These are phyloP conservation scores for Neonectria punicea DNA, from an alignment of 2,329 filamentous ascomycete genomes.

Conservation along the genomic window DNA sequence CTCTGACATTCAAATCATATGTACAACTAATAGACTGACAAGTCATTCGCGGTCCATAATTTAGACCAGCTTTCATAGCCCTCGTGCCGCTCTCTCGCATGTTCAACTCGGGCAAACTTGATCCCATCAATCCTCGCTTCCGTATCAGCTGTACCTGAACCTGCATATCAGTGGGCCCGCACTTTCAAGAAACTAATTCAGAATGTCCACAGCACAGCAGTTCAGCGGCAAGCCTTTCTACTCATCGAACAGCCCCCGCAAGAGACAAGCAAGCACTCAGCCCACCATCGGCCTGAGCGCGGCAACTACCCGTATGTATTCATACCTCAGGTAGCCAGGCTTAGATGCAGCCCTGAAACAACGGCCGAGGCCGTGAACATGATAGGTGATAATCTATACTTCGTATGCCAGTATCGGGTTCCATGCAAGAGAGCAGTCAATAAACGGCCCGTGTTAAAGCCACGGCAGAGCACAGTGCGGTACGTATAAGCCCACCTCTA, in stretches of 20 bases:
- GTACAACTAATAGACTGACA: not conserved
- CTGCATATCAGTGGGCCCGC: not conserved
- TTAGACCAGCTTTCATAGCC: not conserved
- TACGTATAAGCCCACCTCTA: not conserved
- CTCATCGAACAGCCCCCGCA: not conserved
- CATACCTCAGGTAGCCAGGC: not conserved
- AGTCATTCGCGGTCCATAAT: not conserved
- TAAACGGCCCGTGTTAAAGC: not conserved
- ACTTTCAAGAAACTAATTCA: not conserved
- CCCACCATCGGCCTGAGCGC: not conserved
- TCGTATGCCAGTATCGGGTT: not conserved
- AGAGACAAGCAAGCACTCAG: not conserved
- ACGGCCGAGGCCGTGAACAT: not conserved
- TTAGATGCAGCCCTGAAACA: slow-evolving; percentile 4
- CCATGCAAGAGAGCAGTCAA: not conserved
- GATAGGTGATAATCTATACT: not conserved
- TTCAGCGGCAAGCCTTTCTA: not conserved
- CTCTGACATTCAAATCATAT: not conserved
- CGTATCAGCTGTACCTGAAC: not conserved
- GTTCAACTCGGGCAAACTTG: not conserved
- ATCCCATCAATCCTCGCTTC: not conserved
- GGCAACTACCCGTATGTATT: not conserved
- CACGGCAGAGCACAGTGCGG: not conserved
- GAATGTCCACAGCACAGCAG: not conserved
- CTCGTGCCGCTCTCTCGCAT: not conserved